These are phyloP conservation scores for Limtongia smithiae DNA, from an alignment of 805 yeast genomes.

Conservation along the genomic window DNA sequence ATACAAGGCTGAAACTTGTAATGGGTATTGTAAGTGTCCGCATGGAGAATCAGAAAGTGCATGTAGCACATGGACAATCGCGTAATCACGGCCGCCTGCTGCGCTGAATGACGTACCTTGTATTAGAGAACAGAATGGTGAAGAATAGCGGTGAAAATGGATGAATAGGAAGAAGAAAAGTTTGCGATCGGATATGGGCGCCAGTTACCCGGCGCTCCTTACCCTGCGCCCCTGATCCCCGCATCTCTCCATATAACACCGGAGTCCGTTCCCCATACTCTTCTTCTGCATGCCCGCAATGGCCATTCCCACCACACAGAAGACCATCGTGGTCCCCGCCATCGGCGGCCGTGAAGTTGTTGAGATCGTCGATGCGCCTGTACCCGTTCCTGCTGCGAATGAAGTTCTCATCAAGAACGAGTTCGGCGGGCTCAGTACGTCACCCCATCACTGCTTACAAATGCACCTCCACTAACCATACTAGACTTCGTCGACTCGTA, in stretches of 20 bases:
- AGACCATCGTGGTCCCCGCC: conserved; percentile 12
- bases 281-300: no score
- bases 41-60: conserved; percentile 10
- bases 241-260: no score
- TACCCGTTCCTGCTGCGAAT: conserved; percentile 52
- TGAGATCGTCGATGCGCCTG: conserved; percentile 46
- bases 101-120: no score
- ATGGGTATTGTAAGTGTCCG: conserved; percentile 15
- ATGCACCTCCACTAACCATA: background rate
- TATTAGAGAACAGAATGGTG: no score
- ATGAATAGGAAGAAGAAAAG: no score
- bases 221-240: no score
- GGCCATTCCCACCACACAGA: conserved; percentile 17
- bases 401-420: conserved; percentile 70
- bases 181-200: no score
- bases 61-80: no score
- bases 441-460: background rate
- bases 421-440: conserved; percentile 54
- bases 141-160: no score
- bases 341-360: conserved; percentile 25
- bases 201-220: no score
- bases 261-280: no score
- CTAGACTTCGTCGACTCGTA: conserved; percentile 53
- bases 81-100: no score
- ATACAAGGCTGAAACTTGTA: conserved; percentile 30